Percentiles rank a stretch among this genome's conserved stretches.
Evolutionary conservation across 306 rosid species (phyloP).

Genomic region (Sophora flavescens): DNA sequence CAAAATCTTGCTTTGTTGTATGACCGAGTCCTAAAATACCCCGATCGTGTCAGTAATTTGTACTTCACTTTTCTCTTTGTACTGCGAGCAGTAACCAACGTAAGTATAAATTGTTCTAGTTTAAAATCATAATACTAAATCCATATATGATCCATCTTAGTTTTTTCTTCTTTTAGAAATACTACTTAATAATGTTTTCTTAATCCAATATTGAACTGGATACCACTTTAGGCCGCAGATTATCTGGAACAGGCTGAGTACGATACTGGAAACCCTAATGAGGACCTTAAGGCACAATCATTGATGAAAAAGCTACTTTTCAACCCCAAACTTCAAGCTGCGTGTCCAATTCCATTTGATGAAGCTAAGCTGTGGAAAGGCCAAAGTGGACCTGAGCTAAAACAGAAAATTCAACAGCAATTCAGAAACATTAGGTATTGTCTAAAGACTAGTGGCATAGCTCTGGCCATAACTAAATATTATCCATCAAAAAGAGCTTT

Average conservation of each 20-base stretch:
- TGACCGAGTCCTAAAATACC: slow-evolving; percentile 83
- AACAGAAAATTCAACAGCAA: slow-evolving; percentile 87
- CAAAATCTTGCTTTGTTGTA: slow-evolving; percentile 76
- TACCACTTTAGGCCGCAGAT: slow-evolving; percentile 78
- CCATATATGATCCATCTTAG: slow-evolving; percentile 22
- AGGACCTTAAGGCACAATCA: slow-evolving; percentile 88
- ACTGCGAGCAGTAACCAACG: slow-evolving; percentile 96
- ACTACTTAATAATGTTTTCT: slow-evolving; percentile 18
- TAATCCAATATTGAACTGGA: slow-evolving; percentile 38
- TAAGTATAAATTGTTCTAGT: slow-evolving; percentile 49
- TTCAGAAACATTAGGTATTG: slow-evolving; percentile 92
- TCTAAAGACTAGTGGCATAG: slow-evolving; percentile 20
- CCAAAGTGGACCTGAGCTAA: slow-evolving; percentile 93
- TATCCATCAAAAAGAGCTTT: neutral
- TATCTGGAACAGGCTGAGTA: slow-evolving; percentile 95
- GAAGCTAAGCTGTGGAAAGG: slow-evolving; percentile 99
- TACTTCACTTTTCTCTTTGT: slow-evolving; percentile 95
- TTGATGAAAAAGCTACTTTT: slow-evolving; percentile 77
- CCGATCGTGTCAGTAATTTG: slow-evolving; percentile 91
- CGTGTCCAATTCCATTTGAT: slow-evolving; percentile 97
- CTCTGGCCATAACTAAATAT: slow-evolving; percentile 21
- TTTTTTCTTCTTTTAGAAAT: slow-evolving; percentile 8
- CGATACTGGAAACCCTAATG: slow-evolving; percentile 76
- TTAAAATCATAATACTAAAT: too few species aligned
- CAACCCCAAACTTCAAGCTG: slow-evolving; percentile 82